Evolutionary conservation across 768 basidiomycete genomes (phyloP).

Genomic region (Trametes maxima): DNA sequence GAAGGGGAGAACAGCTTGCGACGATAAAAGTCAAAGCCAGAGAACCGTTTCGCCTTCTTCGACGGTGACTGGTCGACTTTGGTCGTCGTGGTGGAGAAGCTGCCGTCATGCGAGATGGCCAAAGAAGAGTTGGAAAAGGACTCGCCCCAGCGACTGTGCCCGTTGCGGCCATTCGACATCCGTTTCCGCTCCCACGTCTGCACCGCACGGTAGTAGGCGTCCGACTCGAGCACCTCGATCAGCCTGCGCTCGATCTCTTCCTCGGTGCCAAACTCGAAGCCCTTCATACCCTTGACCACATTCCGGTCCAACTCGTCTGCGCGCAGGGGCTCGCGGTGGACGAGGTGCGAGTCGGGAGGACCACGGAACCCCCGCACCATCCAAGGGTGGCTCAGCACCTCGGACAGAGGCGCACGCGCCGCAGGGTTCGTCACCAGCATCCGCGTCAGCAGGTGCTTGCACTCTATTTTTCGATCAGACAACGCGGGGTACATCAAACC

Average conservation of each 20-base stretch:
- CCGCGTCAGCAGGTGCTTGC: constrained; percentile 88
- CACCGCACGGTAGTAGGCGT: constrained; percentile 73
- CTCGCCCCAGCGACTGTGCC: constrained; percentile 50
- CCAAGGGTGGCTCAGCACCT: constrained; percentile 90
- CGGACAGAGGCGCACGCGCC: constrained; percentile 77
- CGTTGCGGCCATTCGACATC: constrained; percentile 40
- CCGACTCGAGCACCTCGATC: constrained; percentile 71
- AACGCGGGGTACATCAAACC: constrained; percentile 13
- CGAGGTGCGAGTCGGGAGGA: constrained; percentile 81
- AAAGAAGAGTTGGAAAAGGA: constrained; percentile 70
- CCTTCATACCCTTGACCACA: constrained; percentile 89
- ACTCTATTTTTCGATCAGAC: constrained; percentile 58
- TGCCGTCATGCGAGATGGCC: constrained; percentile 58
- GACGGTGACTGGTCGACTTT: constrained; percentile 39
- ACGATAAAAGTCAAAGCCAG: constrained; percentile 92
- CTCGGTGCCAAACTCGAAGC: constrained; percentile 93
- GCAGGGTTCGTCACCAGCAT: constrained; percentile 97
- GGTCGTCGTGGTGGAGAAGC: constrained; percentile 27
- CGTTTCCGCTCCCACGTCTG: constrained; percentile 77
- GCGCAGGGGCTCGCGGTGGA: constrained; percentile 88
- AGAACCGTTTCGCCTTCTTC: constrained; percentile 84
- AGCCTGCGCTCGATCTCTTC: constrained; percentile 83
- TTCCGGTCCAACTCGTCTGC: constrained; percentile 85
- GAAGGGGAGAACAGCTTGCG: constrained; percentile 77
- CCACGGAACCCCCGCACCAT: constrained; percentile 86